Percentiles rank a stretch among this genome's conserved stretches.
Conservation (phyloP, 805 yeast species). For the Starmerella vaccinii region DNA sequence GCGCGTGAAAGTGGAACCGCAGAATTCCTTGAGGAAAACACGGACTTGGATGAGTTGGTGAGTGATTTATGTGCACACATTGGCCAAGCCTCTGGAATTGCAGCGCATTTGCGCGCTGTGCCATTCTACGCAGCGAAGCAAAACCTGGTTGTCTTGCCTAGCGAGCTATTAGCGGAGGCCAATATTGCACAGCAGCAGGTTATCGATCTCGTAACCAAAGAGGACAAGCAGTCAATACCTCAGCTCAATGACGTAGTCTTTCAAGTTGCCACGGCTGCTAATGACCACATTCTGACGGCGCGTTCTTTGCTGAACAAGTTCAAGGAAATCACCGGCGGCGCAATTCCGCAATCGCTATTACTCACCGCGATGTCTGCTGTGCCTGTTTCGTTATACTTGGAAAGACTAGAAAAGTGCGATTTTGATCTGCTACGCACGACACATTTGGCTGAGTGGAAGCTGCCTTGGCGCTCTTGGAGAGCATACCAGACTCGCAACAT, state of each 20-base stretch:
- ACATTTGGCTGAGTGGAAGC: slow-evolving; percentile 47
- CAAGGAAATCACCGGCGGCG: slow-evolving; percentile 34
- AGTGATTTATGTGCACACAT: slow-evolving; percentile 65
- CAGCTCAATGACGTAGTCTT: slow-evolving; percentile 43
- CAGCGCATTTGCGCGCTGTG: slow-evolving; percentile 52
- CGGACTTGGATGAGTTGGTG: slow-evolving; percentile 36
- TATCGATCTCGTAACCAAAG: slow-evolving; percentile 35
- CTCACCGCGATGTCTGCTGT: slow-evolving; percentile 59
- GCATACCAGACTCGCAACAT: slow-evolving; percentile 37
- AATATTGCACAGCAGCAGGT: slow-evolving; percentile 56
- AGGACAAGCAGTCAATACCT: slow-evolving; percentile 21
- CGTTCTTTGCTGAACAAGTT: slow-evolving; percentile 41
- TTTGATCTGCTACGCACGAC: slow-evolving; percentile 48
- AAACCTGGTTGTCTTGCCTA: slow-evolving; percentile 50
- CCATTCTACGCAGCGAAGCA: slow-evolving; percentile 45
- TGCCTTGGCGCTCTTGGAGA: slow-evolving; percentile 51
- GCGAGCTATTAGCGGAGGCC: slow-evolving; percentile 45
- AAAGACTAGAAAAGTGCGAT: slow-evolving; percentile 48
- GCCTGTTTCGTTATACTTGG: slow-evolving; percentile 55
- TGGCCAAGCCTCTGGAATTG: slow-evolving; percentile 71
- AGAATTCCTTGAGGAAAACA: slow-evolving; percentile 39
- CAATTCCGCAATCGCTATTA: slow-evolving; percentile 45
- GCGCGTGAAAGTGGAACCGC: slow-evolving; percentile 53
- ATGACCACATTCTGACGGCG: slow-evolving; percentile 69
- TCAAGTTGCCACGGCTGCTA: slow-evolving; percentile 63